These are phyloP conservation scores for Epichloe sp. DNA, from an alignment of 2,329 filamentous ascomycete species.

Conservation along the genomic window DNA sequence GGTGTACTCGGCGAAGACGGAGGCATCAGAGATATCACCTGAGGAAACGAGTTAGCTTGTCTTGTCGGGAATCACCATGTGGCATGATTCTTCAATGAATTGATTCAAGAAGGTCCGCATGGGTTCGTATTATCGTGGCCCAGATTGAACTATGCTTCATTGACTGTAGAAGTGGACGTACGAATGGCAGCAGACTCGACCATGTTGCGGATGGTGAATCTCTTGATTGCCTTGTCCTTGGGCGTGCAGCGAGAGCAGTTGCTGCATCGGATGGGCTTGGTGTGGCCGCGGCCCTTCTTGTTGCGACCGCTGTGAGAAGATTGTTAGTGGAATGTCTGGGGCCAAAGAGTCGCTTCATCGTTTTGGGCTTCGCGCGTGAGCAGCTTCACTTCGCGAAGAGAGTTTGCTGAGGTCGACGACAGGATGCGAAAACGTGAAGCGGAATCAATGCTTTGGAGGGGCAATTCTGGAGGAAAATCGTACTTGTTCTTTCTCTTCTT, in stretches of 20 bases:
- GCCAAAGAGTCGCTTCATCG: background rate
- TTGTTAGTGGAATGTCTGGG: slow-evolving; percentile 10
- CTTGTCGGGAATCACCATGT: background rate
- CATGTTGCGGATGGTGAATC: slow-evolving; percentile 99
- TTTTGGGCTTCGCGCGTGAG: background rate
- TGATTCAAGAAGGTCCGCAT: background rate
- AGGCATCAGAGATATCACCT: slow-evolving; percentile 99
- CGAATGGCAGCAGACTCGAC: slow-evolving; percentile 99
- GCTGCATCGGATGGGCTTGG: slow-evolving; percentile 87
- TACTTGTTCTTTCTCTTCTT: slow-evolving; percentile 63
- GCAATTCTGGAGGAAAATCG: slow-evolving; percentile 14
- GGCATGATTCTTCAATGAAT: slow-evolving; percentile 3
- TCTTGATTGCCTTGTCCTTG: slow-evolving; percentile 99
- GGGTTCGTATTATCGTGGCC: background rate
- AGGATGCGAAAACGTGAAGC: background rate
- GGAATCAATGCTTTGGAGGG: background rate
- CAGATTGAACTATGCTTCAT: background rate
- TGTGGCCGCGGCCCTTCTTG: slow-evolving; percentile 99
- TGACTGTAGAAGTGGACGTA: slow-evolving; percentile 40
- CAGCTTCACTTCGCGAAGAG: slow-evolving; percentile 8
- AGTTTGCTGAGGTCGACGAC: background rate
- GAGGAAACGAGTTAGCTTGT: slow-evolving; percentile 9
- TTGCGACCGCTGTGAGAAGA: slow-evolving; percentile 66
- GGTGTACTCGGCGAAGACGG: slow-evolving; percentile 97
- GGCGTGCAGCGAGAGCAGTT: slow-evolving; percentile 75